These are phyloP conservation scores for Aspergillus glaucus DNA, from an alignment of 2,329 filamentous ascomycete genomes.

Conservation along the genomic window DNA sequence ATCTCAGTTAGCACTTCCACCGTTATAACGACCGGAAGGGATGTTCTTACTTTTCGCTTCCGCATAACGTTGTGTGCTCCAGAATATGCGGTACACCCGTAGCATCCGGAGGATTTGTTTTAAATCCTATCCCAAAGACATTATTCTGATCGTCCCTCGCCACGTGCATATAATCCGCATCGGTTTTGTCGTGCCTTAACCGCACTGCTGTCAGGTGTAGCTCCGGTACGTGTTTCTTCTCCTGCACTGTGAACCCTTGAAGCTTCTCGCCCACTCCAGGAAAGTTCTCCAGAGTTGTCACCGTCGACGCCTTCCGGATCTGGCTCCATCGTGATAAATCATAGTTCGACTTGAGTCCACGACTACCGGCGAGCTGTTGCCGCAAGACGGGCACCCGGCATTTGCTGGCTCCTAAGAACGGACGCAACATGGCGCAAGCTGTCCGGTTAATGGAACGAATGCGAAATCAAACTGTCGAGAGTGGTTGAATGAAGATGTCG, in stretches of 20 bases:
- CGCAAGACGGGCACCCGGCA: constrained; percentile 18
- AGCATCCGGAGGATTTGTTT: constrained; percentile 95
- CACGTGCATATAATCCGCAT: constrained; percentile 92
- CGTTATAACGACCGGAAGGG: neutral
- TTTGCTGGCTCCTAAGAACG: constrained; percentile 22
- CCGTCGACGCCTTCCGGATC: constrained; percentile 44
- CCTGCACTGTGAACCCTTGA: constrained; percentile 85
- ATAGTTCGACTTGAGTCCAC: constrained; percentile 12
- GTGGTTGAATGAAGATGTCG: neutral
- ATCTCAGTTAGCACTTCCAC: constrained; percentile 8
- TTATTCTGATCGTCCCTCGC: constrained; percentile 95
- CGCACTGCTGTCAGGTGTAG: constrained; percentile 86
- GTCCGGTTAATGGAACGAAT: neutral
- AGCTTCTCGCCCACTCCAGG: constrained; percentile 77
- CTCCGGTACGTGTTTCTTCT: constrained; percentile 88
- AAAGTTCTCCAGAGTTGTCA: constrained; percentile 69
- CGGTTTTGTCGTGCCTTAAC: constrained; percentile 88
- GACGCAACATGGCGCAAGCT: constrained; percentile 25
- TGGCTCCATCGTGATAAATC: constrained; percentile 12
- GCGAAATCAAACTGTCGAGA: neutral
- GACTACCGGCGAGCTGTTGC: constrained; percentile 8
- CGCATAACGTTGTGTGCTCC: constrained; percentile 94
- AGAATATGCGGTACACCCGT: constrained; percentile 95
- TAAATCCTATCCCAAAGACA: constrained; percentile 99
- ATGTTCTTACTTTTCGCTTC: constrained; percentile 73